Evolutionary conservation across 164 flowering plant species (phyloP), one percentile per base, ranked within the genome.

Genomic region (Umbilicus rupestris): DNA sequence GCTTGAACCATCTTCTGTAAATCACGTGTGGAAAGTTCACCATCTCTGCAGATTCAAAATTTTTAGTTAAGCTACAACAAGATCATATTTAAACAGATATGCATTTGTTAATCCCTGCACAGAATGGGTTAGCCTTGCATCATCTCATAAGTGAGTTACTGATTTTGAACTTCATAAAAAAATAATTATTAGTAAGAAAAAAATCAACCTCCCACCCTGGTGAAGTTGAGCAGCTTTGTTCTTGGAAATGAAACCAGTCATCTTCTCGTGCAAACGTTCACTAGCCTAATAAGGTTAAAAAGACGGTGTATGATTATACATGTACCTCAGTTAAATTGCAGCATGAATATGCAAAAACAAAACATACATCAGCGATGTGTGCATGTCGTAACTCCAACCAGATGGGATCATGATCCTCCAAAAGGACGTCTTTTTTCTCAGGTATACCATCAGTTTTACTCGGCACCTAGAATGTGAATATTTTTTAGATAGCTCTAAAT

Each of bases 1-100:
- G 98, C 97, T 84, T 95, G 99, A 72, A 95, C 99, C 97, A 95
- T 90, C 77, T 95, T 89, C 75, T 95, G 98, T 78, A 95, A 73
- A 39, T 95, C 99, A 71, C 92, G 74, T 47, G 99, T 95, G 20
- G 99, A 95, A 65, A 95, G 68, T 73, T 95, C 98, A 69, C 93
- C 87, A 80, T 85, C 88, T 78, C 98, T 95, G 60, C 33, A 55
- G 58, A 69, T 60, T 70, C 59, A 62, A 69, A 44, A 63, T 22
- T 26, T 5, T 60, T 19, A 47, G 15, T 52, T 67, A 14, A 30
- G n/a, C 60, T 66, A 52, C 29, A 24, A 24, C 3, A 47, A 52
- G 58, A 7, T 8, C 7, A 8, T 52, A 9, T 24, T 24, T 10
- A 52, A 22, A 35, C 37, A 3, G 37, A 41, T 9, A 41, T n/a